phyloP scores from a whole-genome alignment of 2,329 filamentous ascomycete species.

The Claviceps fusiformis region DNA sequence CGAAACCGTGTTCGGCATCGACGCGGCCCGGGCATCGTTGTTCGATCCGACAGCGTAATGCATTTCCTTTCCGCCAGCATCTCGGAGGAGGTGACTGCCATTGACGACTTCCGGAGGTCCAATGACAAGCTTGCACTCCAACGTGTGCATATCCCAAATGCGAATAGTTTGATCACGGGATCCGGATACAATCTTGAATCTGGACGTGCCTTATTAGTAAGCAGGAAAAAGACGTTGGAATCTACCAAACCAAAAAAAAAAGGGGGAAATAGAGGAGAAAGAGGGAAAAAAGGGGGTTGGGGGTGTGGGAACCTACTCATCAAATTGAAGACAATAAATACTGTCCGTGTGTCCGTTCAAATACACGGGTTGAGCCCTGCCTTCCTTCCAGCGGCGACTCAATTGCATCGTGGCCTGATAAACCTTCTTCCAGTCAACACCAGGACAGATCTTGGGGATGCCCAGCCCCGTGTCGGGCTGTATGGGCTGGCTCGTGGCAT shows the following conservation, averaged over 20 bases:
- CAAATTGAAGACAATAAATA: slow-evolving; percentile 96
- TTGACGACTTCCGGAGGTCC: slow-evolving; percentile 57
- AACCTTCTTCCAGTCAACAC: slow-evolving; percentile 75
- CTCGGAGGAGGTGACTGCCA: slow-evolving; percentile 35
- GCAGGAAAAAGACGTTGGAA: too few species aligned
- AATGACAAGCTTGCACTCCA: slow-evolving; percentile 74
- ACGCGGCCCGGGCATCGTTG: slow-evolving; percentile 30
- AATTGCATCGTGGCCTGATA: slow-evolving; percentile 66
- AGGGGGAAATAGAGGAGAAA: too few species aligned
- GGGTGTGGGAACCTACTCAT: slow-evolving; percentile 72
- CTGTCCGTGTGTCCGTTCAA: slow-evolving; percentile 89
- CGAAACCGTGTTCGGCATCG: slow-evolving; percentile 39
- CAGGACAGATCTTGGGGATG: slow-evolving; percentile 39
- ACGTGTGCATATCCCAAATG: slow-evolving; percentile 87
- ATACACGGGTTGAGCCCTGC: slow-evolving; percentile 70
- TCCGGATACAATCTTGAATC: slow-evolving; percentile 89
- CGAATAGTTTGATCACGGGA: slow-evolving; percentile 92
- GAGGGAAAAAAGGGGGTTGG: too few species aligned
- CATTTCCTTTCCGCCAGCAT: slow-evolving; percentile 34
- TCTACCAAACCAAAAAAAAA: too few species aligned
- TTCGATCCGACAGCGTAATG: slow-evolving; percentile 44
- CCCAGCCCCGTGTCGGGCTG: slow-evolving; percentile 42
- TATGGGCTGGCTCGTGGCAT: slow-evolving; percentile 41
- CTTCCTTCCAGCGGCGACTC: slow-evolving; percentile 65
- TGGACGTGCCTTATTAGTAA: slow-evolving; percentile 19